Base-by-base conservation (phyloP, 305 asterid genomes). In the Fraxinus angustifolia region DNA sequence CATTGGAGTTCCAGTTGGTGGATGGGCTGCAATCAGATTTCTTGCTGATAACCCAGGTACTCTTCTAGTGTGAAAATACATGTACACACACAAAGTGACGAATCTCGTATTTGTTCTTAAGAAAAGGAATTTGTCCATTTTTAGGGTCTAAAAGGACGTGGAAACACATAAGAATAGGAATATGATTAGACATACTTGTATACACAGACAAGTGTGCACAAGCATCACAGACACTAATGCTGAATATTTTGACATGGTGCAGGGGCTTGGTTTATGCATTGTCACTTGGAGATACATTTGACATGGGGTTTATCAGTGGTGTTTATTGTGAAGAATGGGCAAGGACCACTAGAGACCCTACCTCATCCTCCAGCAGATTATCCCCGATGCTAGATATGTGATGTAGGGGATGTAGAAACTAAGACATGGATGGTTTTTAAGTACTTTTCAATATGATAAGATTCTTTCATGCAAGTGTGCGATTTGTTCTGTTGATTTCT, bases 11-110 rank as follows among this genome's bases (percentile, higher is more conserved):
- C 97, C 97, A 4, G 91, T 83, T 36, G 95, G 95, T 74, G 97
- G 97, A 77, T 91, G 97, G 95, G 93, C 95, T 38, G 97, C 95
- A 2, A 85, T 92, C 38, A 82, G 93, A 82, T 92, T 92, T 62
- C 67, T 82, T 11, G 95, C 97, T 26, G 93, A 92, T 68, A 92
- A 92, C 84, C 95, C 97, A 90, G 93, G 93, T 91, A 87, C 33
- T 10, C n/a, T 28, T 78, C 50, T 16, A 72, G n/a, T 16, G 17
- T 42, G 68, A 4, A 73, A 33, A 75, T 40, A 6, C 11, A 40
- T 62, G 42, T 45, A 42, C 23, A 14, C 31, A 71, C 73, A 26
- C 34, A 50, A 12, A 42, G 16, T 10, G 16, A 11, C 16, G 50
- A 42, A 42, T 42, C 50, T 42, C 11, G 50, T 42, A 42, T 42